Evolutionary conservation across 176 grass and related monocot species (phyloP).

Genomic region (Dendrocalamus sinicus): DNA sequence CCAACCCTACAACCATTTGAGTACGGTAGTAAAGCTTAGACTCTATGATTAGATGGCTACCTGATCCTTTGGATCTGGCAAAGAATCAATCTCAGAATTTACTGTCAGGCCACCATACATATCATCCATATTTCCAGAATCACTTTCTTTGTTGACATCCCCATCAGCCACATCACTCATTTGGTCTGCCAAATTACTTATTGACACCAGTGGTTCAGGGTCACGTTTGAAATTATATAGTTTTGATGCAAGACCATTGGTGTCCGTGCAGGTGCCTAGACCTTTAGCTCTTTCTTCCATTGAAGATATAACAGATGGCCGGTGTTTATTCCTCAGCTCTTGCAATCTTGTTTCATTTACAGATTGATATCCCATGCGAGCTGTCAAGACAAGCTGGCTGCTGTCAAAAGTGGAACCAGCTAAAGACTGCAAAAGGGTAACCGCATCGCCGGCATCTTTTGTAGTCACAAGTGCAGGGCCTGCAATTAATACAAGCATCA

Average conservation of each 20-base stretch:
- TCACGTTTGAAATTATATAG: constrained; percentile 85
- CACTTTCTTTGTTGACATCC: constrained; percentile 57
- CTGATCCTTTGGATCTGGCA: constrained; percentile 93
- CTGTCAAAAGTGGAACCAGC: constrained; percentile 97
- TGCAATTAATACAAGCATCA: constrained; percentile 49
- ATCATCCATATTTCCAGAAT: constrained; percentile 59
- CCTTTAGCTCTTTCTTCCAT: constrained; percentile 93
- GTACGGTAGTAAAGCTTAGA: constrained; percentile 12
- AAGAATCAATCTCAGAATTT: constrained; percentile 76
- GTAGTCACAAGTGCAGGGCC: constrained; percentile 94
- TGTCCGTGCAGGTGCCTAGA: constrained; percentile 60
- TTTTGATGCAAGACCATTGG: constrained; percentile 76
- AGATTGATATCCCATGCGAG: constrained; percentile 90
- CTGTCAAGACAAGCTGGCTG: constrained; percentile 97
- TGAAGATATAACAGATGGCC: constrained; percentile 76
- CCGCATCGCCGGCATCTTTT: constrained; percentile 95
- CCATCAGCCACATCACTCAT: constrained; percentile 52
- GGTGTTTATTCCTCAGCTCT: constrained; percentile 84
- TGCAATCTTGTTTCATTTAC: constrained; percentile 78
- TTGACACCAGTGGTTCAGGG: constrained; percentile 68
- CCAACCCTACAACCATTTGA: not conserved
- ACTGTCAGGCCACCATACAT: constrained; percentile 62
- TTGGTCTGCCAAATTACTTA: constrained; percentile 57
- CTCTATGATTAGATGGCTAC: constrained; percentile 48
- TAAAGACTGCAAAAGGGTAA: constrained; percentile 93